Evolutionary conservation across 345 rosid genomes (phyloP).

Genomic region (Corymbia maculata): DNA sequence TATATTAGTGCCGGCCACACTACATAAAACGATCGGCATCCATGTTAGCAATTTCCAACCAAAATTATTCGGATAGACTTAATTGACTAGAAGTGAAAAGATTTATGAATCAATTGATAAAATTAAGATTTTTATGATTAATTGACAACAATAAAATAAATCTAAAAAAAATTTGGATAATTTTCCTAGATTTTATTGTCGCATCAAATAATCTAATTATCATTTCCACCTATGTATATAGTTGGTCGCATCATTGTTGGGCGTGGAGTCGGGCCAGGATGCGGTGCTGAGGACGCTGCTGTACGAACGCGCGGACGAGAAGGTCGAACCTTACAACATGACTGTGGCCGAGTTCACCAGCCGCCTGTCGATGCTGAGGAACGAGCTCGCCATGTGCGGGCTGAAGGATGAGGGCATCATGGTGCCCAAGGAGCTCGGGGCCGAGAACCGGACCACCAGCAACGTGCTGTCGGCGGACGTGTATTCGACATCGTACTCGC

Average conservation of each 20-base stretch:
- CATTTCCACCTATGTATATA: not conserved
- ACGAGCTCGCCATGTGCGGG: constrained; percentile 29
- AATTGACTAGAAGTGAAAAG: too few relatives aligned
- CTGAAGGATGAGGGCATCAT: constrained; percentile 43
- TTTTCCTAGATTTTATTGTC: fast-evolving
- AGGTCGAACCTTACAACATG: constrained; percentile 17
- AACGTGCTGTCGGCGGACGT: constrained; percentile 25
- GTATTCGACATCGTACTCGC: constrained; percentile 14
- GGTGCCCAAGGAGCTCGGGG: constrained; percentile 26
- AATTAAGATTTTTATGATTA: fast-evolving
- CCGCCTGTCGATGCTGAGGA: constrained; percentile 20
- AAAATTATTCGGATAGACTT: too few relatives aligned
- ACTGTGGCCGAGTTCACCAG: constrained; percentile 29
- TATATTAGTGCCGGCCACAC: not conserved
- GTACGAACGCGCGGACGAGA: constrained; percentile 19
- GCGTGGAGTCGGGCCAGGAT: constrained; percentile 69
- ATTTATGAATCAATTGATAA: not conserved
- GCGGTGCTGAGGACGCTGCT: constrained; percentile 46
- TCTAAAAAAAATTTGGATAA: not conserved
- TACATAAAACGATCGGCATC: fast-evolving
- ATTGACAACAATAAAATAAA: too few relatives aligned
- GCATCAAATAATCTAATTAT: not conserved
- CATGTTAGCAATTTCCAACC: fast-evolving
- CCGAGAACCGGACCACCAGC: constrained; percentile 19
- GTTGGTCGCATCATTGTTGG: constrained; percentile 50